phyloP scores from a whole-genome alignment of 1,284 basidiomycete genomes.

The Tilletiaria anomala region DNA sequence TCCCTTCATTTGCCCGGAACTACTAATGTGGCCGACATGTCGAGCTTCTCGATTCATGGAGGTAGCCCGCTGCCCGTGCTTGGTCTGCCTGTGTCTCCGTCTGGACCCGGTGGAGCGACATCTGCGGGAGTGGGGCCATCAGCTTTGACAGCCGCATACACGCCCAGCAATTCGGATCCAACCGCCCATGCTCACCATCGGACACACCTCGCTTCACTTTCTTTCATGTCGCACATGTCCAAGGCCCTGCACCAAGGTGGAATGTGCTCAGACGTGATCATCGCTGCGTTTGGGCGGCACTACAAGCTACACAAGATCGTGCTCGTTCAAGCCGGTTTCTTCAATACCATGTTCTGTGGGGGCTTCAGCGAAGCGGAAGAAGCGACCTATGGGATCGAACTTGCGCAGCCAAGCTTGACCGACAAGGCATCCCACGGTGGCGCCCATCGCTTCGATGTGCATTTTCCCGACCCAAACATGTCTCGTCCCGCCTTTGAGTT shows the following conservation, averaged over 20 bases:
- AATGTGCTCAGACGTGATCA: conserved; percentile 12
- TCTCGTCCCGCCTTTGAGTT: conserved; percentile 29
- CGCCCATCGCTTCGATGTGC: conserved; percentile 11
- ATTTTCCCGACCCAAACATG: conserved; percentile 32
- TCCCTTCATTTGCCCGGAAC: no score
- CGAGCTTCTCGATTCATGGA: no score
- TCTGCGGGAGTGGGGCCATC: no score
- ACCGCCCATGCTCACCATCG: no score
- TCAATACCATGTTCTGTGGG: conserved; percentile 17
- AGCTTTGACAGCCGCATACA: no score
- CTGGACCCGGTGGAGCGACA: no score
- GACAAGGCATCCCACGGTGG: neutral
- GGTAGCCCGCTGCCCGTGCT: no score
- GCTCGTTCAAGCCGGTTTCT: conserved; percentile 31
- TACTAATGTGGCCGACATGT: no score
- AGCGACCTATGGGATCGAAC: conserved; percentile 13
- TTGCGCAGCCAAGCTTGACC: conserved; percentile 8
- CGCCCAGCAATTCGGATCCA: no score
- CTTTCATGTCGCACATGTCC: neutral
- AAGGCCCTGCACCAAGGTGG: neutral
- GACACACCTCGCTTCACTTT: neutral
- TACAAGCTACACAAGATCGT: conserved; percentile 27
- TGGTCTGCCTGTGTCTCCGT: no score
- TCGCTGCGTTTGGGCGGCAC: conserved; percentile 21
- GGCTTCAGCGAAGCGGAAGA: neutral